Base-by-base conservation (phyloP, 2,329 filamentous ascomycete genomes). In the Volutella citrinella region DNA sequence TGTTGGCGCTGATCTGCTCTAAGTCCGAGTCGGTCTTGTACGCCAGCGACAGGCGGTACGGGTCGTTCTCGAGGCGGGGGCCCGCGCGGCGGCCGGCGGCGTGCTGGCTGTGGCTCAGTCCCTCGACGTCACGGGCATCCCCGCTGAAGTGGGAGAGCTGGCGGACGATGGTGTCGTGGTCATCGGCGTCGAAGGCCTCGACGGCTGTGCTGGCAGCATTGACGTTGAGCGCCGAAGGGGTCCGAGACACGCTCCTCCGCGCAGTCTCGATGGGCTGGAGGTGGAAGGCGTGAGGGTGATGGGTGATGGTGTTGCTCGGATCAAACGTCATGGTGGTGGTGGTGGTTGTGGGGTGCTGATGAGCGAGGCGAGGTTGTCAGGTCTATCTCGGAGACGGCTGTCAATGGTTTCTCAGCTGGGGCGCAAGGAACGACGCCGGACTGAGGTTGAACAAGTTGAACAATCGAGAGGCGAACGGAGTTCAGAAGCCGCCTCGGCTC, bases 1-100 rank as follows among this genome's bases (percentile, higher is more conserved):
- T 85, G 57, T 94, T 95, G 37, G 88, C 83, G 43, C 80, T 79
- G 59, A 95, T 91, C 50, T 77, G 70, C 21, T 81, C 76, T 45
- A 96, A 78, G 58, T 96, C 87, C 13, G 74, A 76, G 19, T 80
- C 70, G 14, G 84, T 80, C 66, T 95, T 97, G 59, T 93, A 78
- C 34, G 78, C 80, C 4, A 78, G 76, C 1, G 85, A 80, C 5
- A 97, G 80, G 34, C 82, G 78, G 62, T 88, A 93, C 0, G 91
- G 91, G 51, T 97, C 91, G 52, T 78, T 84, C 46, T 82, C 79
- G 17, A 63, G 60, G 14, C 71, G 34, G 21, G 47, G 46, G 20
- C 37, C 77, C 77, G 8, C 69, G 70, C 1, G 82, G 80, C 7
- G 76, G 63, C 23, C 68, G 67, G 26, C 70, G 52, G 22, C 47